A percentile compares a stretch with the other conserved stretches of the same genome.
Conservation (phyloP, 139 green algal genomes). For the Edaphochlamys debaryana region DNA sequence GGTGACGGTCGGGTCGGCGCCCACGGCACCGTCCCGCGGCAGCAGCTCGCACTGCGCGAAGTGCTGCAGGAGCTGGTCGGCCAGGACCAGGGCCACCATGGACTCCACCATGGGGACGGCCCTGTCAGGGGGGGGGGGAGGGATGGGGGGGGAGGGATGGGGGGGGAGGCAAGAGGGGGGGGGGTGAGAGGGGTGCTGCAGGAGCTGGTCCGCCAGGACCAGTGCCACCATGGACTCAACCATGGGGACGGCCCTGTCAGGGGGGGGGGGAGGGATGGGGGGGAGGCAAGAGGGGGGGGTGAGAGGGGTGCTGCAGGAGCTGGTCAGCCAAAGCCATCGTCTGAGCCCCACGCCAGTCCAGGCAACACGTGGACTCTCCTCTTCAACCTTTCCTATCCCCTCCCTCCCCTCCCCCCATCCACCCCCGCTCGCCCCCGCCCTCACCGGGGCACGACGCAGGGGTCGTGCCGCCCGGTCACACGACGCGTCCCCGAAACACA, state of each 20-base stretch:
- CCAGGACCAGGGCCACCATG: constrained; percentile 97
- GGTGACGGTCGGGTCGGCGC: constrained; percentile 48
- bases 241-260: constrained; percentile 93
- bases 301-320: constrained; percentile 75
- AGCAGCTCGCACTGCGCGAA: constrained; percentile 90
- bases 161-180: neutral
- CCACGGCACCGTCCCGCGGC: constrained; percentile 62
- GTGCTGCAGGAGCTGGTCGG: constrained; percentile 92
- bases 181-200: constrained; percentile 70
- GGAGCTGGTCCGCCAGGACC: constrained; percentile 95
- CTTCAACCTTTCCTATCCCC: too few species aligned
- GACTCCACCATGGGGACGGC: constrained; percentile 99
- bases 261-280: neutral
- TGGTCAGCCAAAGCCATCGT: constrained; percentile 95
- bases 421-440: too few species aligned
- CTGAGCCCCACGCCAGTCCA: too few species aligned
- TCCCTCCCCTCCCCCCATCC: too few species aligned
- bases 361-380: too few species aligned
- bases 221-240: constrained; percentile 98
- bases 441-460: constrained; percentile 92
- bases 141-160: neutral
- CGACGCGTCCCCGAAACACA: too few species aligned
- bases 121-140: constrained; percentile 38
- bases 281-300: constrained; percentile 38
- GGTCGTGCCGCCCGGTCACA: constrained; percentile 94